Evolutionary conservation across 352 stramenopile genomes (phyloP), one percentile per base, ranked within the genome.

Genomic region (Lagenidium giganteum): DNA sequence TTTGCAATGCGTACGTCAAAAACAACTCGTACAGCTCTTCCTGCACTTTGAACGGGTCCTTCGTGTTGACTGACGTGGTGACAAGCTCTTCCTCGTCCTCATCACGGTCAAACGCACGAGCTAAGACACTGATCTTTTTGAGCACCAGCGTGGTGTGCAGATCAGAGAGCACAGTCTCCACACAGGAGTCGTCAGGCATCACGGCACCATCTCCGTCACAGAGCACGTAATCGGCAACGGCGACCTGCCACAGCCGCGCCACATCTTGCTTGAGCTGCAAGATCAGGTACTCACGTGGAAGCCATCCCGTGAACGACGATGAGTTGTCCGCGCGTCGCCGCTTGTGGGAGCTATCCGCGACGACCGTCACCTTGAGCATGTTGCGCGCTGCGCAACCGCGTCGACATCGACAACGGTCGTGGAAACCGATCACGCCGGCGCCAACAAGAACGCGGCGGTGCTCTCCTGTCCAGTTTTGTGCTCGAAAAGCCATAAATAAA

Each of bases 11-110:
- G 30, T 70, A 67, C 27, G 76, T 65, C 13, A 81, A 49, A 23
- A 89, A 89, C 9, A 86, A 36, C n/a, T 84, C 67, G 20, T 79
- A 78, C 5, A 89, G 54, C 25, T 70, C 62, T 17, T 86, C 65
- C 23, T 82, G 68, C 11, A 83, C 48, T 56, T 56, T 70, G 27
- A 84, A 82, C 13, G 67, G 69, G 32, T 87, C 70, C 13, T 48
- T 46, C 13, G 12, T 12, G 27, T 29, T 36, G 18, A 42, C 23
- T 13, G 9, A 35, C 13, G 34, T 38, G 30, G 3, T 43, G 33
- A 0, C 28, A 32, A 32, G 28, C 28, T 32, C 9, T 32, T 32
- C 9, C 28, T 32, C 9, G 9, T 32, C 9, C 28, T n/a, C n/a
- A n/a, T n/a, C n/a, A n/a, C n/a, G n/a, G n/a, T n/a, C n/a, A n/a